Evolutionary conservation across 2,329 filamentous ascomycete species (phyloP).

Genomic region (Spiromastix sp.): DNA sequence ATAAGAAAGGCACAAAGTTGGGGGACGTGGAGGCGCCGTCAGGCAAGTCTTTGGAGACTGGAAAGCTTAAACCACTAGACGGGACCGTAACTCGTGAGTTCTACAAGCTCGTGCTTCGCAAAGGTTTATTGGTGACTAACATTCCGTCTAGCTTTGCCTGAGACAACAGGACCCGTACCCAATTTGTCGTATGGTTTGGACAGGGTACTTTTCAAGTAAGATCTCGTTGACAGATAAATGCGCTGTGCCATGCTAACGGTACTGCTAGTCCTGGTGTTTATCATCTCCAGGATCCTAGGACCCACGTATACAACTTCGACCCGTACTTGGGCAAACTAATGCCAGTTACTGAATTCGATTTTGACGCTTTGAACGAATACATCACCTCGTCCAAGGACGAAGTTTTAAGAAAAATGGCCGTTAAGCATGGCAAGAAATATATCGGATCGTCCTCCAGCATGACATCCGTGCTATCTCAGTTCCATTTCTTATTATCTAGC

Average conservation of each 20-base stretch:
- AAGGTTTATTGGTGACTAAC: too few relatives aligned
- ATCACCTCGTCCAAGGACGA: conserved; percentile 83
- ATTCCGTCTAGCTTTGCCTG: too few relatives aligned
- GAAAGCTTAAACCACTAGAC: too few relatives aligned
- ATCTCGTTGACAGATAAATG: background rate
- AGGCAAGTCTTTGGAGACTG: too few relatives aligned
- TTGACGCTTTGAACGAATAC: conserved; percentile 72
- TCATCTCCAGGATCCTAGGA: conserved; percentile 76
- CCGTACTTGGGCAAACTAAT: conserved; percentile 89
- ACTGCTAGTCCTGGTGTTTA: conserved; percentile 66
- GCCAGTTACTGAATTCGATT: conserved; percentile 88
- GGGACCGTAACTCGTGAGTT: too few relatives aligned
- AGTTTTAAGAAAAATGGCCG: conserved; percentile 58
- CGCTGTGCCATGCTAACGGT: conserved; percentile 5
- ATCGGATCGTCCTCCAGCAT: conserved; percentile 95
- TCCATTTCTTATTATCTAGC: conserved; percentile 79
- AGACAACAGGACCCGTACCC: conserved; percentile 48
- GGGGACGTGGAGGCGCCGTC: too few relatives aligned
- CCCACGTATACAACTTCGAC: conserved; percentile 91
- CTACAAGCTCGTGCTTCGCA: too few relatives aligned
- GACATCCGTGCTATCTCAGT: conserved; percentile 77
- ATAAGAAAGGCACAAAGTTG: too few relatives aligned
- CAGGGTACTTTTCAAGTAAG: conserved; percentile 80
- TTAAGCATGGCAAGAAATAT: conserved; percentile 62
- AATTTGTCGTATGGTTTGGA: conserved; percentile 65